Percentiles rank a stretch among this genome's conserved stretches.
These are phyloP conservation scores for Leishmania aethiopica DNA, from an alignment of 208 protist genomes.

Conservation along the genomic window DNA sequence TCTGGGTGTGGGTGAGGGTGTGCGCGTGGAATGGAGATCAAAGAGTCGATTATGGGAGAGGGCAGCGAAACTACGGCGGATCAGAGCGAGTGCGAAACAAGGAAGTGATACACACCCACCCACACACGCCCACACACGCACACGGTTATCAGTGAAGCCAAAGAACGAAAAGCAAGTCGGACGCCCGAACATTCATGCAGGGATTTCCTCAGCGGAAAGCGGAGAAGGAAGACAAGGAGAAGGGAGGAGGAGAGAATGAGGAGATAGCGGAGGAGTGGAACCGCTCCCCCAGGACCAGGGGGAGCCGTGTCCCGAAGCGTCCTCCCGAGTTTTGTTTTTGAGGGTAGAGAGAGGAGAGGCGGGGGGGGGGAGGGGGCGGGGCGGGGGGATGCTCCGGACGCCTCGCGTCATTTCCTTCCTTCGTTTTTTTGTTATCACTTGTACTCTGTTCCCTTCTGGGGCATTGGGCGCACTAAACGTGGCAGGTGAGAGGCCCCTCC, in stretches of 20 bases:
- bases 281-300: no score
- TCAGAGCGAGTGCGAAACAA: background rate
- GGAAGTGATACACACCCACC: background rate
- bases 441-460: background rate
- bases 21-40: background rate
- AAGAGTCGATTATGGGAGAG: background rate
- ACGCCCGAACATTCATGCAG: no score
- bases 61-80: background rate
- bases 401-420: background rate
- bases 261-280: background rate
- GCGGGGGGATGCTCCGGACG: background rate
- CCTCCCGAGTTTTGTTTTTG: no score
- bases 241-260: background rate
- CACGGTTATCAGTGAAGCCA: background rate
- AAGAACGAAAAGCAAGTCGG: background rate
- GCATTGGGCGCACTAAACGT: background rate
- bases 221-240: background rate
- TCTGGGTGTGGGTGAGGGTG: background rate
- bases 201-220: background rate
- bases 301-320: no score
- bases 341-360: no score
- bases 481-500: background rate
- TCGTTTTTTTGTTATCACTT: no score
- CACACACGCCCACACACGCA: background rate
- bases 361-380: no score